Percentiles rank a stretch among this genome's conserved stretches.
Conservation (phyloP, 1,139 yeast genomes). For the Hemisphaericaspora subhashii region DNA sequence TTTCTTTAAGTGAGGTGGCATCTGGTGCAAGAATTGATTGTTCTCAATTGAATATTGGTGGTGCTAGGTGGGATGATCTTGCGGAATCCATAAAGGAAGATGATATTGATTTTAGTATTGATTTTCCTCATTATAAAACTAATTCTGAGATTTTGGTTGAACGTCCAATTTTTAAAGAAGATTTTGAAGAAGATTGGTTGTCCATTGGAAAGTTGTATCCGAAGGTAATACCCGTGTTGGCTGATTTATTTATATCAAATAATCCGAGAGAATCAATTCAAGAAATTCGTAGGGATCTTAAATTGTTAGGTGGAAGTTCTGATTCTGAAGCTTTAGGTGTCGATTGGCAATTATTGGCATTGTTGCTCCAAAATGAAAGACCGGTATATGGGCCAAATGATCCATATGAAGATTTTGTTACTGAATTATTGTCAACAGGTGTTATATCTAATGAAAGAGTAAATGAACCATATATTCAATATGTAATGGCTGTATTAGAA, state of each 20-base stretch:
- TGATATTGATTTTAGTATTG: constrained; percentile 17
- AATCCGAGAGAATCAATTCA: constrained; percentile 4
- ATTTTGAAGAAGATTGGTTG: constrained; percentile 49
- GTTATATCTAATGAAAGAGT: constrained; percentile 18
- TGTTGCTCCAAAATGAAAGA: constrained; percentile 34
- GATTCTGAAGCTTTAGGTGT: constrained; percentile 2
- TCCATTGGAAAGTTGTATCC: constrained; percentile 52
- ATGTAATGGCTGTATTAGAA: constrained; percentile 50
- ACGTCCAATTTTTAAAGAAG: constrained; percentile 32
- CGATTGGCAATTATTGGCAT: constrained; percentile 12
- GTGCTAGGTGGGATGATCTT: constrained; percentile 23
- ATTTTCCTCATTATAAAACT: constrained; percentile 15
- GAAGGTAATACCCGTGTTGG: constrained; percentile 46
- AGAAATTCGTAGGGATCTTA: not conserved
- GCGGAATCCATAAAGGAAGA: constrained; percentile 14
- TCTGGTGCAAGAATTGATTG: constrained; percentile 26
- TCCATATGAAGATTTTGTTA: constrained; percentile 31
- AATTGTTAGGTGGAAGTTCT: not conserved
- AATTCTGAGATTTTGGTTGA: constrained; percentile 14
- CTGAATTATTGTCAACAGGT: constrained; percentile 28
- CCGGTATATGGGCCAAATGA: not conserved
- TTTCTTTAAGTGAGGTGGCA: constrained; percentile 20
- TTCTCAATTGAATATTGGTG: constrained; percentile 23
- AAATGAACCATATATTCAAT: constrained; percentile 51
- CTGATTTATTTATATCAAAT: constrained; percentile 40